Evolutionary conservation across 2,329 filamentous ascomycete species (phyloP).

Genomic region (Phyllosticta citrichinensis): DNA sequence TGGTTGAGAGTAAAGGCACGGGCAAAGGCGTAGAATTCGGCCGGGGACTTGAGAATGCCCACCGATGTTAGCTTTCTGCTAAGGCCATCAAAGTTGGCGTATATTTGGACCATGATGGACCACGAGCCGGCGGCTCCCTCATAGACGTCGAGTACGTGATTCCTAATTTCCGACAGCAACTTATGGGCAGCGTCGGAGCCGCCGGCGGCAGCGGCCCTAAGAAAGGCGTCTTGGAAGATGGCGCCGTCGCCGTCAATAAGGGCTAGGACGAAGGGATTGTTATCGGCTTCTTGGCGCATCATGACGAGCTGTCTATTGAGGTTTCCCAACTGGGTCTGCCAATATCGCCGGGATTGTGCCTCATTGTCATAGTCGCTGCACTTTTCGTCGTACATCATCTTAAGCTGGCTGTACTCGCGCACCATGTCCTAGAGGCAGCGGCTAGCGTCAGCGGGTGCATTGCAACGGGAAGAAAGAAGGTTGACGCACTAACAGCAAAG

Average conservation of each 20-base stretch:
- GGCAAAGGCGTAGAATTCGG: constrained; percentile 33
- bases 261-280: constrained; percentile 35
- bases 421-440: constrained; percentile 18
- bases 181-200: constrained; percentile 38
- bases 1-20: constrained; percentile 36
- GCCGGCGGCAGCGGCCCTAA: constrained; percentile 32
- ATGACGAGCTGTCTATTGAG: background rate
- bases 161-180: constrained; percentile 31
- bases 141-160: constrained; percentile 32
- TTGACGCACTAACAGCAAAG: constrained; percentile 21
- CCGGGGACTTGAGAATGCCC: constrained; percentile 29
- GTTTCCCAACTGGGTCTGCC: constrained; percentile 18
- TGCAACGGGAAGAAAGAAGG: background rate
- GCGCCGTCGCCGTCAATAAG: constrained; percentile 42
- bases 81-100: constrained; percentile 38
- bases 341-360: constrained; percentile 24
- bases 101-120: constrained; percentile 37
- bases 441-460: background rate
- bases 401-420: constrained; percentile 21
- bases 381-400: constrained; percentile 22
- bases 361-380: constrained; percentile 28
- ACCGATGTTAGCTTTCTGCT: constrained; percentile 32
- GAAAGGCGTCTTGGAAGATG: constrained; percentile 36
- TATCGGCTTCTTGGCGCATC: constrained; percentile 15
- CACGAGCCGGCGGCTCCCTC: constrained; percentile 29